Base-by-base conservation (phyloP, 176 grass and related monocot species). In the Triticum dicoccoides region DNA sequence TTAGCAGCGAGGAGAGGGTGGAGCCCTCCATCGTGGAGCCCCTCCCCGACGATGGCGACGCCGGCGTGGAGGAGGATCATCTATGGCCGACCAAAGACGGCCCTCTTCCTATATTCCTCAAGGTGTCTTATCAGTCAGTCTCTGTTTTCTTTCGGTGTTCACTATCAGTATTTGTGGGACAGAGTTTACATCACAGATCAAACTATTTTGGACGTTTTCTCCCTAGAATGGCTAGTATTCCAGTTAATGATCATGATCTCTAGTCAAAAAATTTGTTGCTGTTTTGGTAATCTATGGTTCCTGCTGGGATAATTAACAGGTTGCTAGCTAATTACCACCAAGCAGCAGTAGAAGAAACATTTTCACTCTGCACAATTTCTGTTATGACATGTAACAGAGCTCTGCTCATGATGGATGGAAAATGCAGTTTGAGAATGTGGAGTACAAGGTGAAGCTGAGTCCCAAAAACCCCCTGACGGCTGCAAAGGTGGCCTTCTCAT, bases 341-440 rank as follows among this genome's bases (percentile, higher is more conserved):
- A 6, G 35, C 6, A 37, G 35, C 5, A 37, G 35, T 38, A 11
- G 39, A 42, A 42, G 39, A 42, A 42, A 42, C 39, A 42, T 38
- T 38, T 38, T 38, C 6, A 1, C 38, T 41, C 39, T 9, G 44
- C 44, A 3, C 45, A 51, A 15, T 15, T 51, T 51, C 1, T 51
- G 4, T 5, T 51, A 15, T 49, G 13, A 5, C 47, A 51, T 15
- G 4, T 65, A 65, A 65, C 12, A 15, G 25, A 7, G 64, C 27
- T 67, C 65, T 65, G 62, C 12, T 3, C 3, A 71, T 30, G 4
- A 23, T 51, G 73, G 73, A 30, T 2, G 3, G 4, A 78, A 63
- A 68, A 30, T 85, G 77, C 87, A 98, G 95, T 98, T 98, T 76
- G 92, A 98, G 93, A 89, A 91, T 85, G 95, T 98, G 80, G 95